These are phyloP conservation scores for Zygnema circumcarinatum DNA, from an alignment of 139 green algal species.

Conservation along the genomic window DNA sequence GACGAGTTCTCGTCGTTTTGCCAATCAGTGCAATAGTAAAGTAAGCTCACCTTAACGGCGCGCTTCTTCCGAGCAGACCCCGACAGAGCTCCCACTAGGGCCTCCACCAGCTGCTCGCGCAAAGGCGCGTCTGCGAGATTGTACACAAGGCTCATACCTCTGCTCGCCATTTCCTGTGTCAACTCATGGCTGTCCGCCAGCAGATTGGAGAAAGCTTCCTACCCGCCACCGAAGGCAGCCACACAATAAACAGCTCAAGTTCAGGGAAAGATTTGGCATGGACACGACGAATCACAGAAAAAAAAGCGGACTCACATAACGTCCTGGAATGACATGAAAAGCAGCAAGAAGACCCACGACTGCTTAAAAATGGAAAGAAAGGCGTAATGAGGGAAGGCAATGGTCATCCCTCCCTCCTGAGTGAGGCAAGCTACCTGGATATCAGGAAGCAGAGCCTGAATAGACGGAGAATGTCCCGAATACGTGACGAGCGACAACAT, in stretches of 20 bases:
- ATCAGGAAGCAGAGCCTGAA: constrained; percentile 69
- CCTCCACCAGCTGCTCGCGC: constrained; percentile 73
- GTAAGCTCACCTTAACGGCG: constrained; percentile 11
- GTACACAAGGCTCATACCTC: constrained; percentile 83
- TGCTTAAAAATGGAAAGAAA: too few species aligned
- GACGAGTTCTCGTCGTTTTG: too few species aligned
- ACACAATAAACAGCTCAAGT: too few species aligned
- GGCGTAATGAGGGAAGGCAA: too few species aligned
- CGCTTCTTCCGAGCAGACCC: constrained; percentile 32
- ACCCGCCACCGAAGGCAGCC: not conserved
- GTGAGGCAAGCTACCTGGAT: too few species aligned
- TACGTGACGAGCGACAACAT: constrained; percentile 81
- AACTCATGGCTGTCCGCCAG: constrained; percentile 85
- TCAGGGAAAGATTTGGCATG: constrained; percentile 14
- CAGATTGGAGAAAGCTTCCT: constrained; percentile 77
- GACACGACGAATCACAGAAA: too few species aligned
- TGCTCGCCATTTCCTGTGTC: constrained; percentile 73
- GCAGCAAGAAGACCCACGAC: too few species aligned
- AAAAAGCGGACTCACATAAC: too few species aligned
- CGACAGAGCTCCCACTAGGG: constrained; percentile 65
- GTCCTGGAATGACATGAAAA: too few species aligned
- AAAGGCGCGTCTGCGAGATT: constrained; percentile 68
- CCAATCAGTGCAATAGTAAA: not conserved
- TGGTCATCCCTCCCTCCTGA: too few species aligned
- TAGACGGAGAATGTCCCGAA: constrained; percentile 61